A percentile compares a stretch with the other conserved stretches of the same genome.
phyloP scores from a whole-genome alignment of 139 green algal species.

The Closterium sp. region DNA sequence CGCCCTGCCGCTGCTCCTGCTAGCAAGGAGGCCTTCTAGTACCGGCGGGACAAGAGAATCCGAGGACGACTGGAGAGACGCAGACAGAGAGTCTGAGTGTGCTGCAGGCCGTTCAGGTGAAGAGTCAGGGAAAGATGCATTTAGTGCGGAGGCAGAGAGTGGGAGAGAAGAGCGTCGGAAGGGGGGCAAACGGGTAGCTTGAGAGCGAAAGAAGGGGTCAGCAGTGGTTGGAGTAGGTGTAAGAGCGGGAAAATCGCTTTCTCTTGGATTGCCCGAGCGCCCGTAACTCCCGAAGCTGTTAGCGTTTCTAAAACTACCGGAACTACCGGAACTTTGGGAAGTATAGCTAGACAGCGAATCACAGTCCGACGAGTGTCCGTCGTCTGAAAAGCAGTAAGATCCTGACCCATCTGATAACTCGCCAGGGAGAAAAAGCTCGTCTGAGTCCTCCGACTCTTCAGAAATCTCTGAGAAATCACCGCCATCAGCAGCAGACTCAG shows the following conservation, averaged over 20 bases:
- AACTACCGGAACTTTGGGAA: neutral
- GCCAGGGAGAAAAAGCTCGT: neutral
- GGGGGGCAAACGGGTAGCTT: too few relatives aligned
- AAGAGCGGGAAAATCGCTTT: neutral
- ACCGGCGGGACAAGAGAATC: neutral
- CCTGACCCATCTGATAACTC: neutral
- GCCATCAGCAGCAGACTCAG: too few relatives aligned
- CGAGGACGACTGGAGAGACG: neutral
- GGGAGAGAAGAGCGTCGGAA: neutral
- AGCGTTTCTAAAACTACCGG: neutral
- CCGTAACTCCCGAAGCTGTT: too few relatives aligned
- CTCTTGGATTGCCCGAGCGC: neutral
- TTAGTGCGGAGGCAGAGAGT: neutral
- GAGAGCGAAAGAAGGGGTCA: neutral
- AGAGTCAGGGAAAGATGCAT: neutral
- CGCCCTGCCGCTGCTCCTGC: neutral
- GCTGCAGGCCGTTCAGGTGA: neutral
- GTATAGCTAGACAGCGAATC: neutral
- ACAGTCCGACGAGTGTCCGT: too few relatives aligned
- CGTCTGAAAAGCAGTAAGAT: neutral
- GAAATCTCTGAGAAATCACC: too few relatives aligned
- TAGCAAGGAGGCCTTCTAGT: neutral
- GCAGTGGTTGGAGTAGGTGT: neutral
- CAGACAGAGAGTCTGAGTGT: neutral
- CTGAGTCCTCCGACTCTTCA: too few relatives aligned